These are phyloP conservation scores for Orychophragmus violaceus DNA, from an alignment of 345 rosid genomes.

Conservation along the genomic window DNA sequence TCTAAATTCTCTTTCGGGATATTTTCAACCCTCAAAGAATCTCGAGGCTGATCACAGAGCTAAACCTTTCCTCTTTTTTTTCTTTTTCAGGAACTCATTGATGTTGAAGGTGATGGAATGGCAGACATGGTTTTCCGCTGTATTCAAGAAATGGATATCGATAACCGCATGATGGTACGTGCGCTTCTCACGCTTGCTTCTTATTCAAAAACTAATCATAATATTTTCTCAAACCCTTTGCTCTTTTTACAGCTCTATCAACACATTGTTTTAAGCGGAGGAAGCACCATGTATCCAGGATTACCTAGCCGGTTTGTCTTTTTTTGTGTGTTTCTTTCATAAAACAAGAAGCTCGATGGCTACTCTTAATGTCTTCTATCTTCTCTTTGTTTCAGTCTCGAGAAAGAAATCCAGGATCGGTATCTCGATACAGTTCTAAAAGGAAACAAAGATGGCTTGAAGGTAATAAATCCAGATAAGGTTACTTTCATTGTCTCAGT, in stretches of 20 bases:
- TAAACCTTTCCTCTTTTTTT: neutral
- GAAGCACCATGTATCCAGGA: conserved; percentile 99
- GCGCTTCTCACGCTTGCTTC: neutral
- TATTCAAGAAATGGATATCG: conserved; percentile 99
- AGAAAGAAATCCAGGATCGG: conserved; percentile 86
- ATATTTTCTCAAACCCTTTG: neutral
- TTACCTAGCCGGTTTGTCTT: conserved; percentile 80
- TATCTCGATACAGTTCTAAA: conserved; percentile 84
- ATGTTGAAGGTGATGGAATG: conserved; percentile 99
- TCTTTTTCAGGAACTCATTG: conserved; percentile 69
- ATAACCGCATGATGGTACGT: conserved; percentile 89
- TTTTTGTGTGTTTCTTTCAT: neutral
- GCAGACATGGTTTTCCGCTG: conserved; percentile 99
- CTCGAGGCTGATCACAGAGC: neutral
- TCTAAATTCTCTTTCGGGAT: neutral
- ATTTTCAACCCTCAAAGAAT: neutral
- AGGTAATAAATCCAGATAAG: conserved; percentile 37
- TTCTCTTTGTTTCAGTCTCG: conserved; percentile 53
- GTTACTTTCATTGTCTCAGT: neutral
- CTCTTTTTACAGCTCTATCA: conserved; percentile 68
- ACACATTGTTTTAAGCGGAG: conserved; percentile 97
- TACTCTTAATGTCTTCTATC: neutral
- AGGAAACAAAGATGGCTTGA: conserved; percentile 95
- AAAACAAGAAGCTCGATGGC: conserved; percentile 3
- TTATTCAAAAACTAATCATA: neutral